Evolutionary conservation across 2,329 filamentous ascomycete species (phyloP).

Genomic region (Bipolaris oryzae): DNA sequence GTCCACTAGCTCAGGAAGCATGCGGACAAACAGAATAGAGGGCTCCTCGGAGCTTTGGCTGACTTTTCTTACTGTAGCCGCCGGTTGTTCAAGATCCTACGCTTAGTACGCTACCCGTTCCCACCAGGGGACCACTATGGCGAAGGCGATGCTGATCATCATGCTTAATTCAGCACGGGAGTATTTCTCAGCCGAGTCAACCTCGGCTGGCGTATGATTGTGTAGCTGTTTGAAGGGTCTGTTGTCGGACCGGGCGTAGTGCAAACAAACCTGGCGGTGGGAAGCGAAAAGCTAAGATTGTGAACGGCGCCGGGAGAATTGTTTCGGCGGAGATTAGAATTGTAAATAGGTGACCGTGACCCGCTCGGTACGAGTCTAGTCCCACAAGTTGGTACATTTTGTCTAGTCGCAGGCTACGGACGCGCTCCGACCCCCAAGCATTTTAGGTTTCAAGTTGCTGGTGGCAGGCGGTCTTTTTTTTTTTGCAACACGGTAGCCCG

Average conservation of each 20-base stretch:
- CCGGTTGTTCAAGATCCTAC: conserved; percentile 12
- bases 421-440: conserved; percentile 9
- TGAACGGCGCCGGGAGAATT: conserved; percentile 25
- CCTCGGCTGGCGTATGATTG: conserved; percentile 16
- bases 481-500: background rate
- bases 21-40: conserved; percentile 11
- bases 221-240: conserved; percentile 10
- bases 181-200: conserved; percentile 14
- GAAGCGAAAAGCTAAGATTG: conserved; percentile 19
- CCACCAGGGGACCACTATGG: background rate
- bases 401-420: conserved; percentile 7
- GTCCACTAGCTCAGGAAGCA: conserved; percentile 9
- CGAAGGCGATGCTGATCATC: conserved; percentile 2
- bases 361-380: conserved; percentile 20
- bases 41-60: conserved; percentile 5
- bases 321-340: conserved; percentile 21
- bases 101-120: background rate
- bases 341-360: conserved; percentile 15
- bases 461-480: background rate
- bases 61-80: conserved; percentile 8
- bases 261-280: conserved; percentile 10
- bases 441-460: conserved; percentile 5
- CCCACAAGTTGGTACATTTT: background rate
- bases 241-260: conserved; percentile 14
- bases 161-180: conserved; percentile 14